Percentiles rank a stretch among this genome's conserved stretches.
Conservation (phyloP, 129 eudicot species). For the Escallonia rubra region DNA sequence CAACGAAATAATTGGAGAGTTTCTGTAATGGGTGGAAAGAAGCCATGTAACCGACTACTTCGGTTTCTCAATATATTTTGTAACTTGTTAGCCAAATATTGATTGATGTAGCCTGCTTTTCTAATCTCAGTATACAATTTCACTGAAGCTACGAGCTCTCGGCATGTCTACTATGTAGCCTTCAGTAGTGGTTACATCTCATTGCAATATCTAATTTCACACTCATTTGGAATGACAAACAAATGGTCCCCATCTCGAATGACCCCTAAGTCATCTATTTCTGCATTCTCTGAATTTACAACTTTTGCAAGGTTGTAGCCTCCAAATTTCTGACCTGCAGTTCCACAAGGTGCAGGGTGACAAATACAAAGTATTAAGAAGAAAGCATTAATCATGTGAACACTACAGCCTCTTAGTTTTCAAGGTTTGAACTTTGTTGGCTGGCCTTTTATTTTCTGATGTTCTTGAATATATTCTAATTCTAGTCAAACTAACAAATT, state of each 20-base stretch:
- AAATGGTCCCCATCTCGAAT: slow-evolving; percentile 87
- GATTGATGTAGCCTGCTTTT: slow-evolving; percentile 14
- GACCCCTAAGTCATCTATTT: slow-evolving; percentile 81
- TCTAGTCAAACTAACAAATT: slow-evolving; percentile 6
- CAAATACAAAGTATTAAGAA: slow-evolving; percentile 9
- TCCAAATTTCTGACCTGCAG: slow-evolving; percentile 86
- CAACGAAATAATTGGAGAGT: neutral
- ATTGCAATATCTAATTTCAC: slow-evolving; percentile 22
- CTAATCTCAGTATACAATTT: slow-evolving; percentile 21
- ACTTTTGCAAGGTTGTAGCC: slow-evolving; percentile 39
- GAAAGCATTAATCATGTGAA: neutral
- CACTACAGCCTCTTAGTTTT: neutral
- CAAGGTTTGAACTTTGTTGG: neutral
- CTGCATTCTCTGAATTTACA: slow-evolving; percentile 74
- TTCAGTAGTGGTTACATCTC: slow-evolving; percentile 18
- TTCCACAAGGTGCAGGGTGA: slow-evolving; percentile 20
- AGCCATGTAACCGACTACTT: neutral
- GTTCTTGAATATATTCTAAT: neutral
- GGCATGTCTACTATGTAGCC: slow-evolving; percentile 14
- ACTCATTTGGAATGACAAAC: slow-evolving; percentile 52
- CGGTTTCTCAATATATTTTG: neutral
- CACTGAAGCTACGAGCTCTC: slow-evolving; percentile 21
- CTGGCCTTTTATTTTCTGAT: neutral
- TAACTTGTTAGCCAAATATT: neutral
- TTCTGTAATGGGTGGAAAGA: neutral